Percentiles rank a stretch among this genome's conserved stretches.
Evolutionary conservation across 306 rosid genomes (phyloP).

Genomic region (Trifolium pratense): DNA sequence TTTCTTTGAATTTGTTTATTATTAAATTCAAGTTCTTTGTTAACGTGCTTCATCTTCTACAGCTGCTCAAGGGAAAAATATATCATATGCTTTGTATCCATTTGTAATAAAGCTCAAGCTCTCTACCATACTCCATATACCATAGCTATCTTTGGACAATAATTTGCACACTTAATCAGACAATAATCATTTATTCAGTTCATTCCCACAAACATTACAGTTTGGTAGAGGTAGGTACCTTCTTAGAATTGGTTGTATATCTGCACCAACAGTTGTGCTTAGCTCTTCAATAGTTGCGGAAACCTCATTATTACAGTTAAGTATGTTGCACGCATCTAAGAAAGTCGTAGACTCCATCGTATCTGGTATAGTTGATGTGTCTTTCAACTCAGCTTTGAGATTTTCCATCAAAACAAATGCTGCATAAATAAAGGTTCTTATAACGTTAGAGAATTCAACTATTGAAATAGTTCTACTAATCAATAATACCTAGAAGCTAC

Average conservation of each 20-base stretch:
- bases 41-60: neutral
- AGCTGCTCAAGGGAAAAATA: neutral
- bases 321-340: conserved; percentile 59
- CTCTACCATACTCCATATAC: neutral
- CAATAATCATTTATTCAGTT: conserved; percentile 1
- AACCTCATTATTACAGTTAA: conserved; percentile 49
- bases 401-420: conserved; percentile 70
- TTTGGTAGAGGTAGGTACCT: conserved; percentile 32
- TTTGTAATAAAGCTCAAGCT: conserved; percentile 13
- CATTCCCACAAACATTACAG: neutral
- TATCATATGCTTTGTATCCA: neutral
- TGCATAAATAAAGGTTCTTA: conserved; percentile 42
- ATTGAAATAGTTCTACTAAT: conserved; percentile 12
- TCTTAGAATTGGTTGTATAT: conserved; percentile 27
- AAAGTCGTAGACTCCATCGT: conserved; percentile 39
- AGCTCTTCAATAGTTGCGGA: conserved; percentile 57
- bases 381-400: conserved; percentile 56
- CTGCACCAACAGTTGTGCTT: conserved; percentile 51
- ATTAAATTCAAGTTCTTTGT: neutral
- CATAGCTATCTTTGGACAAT: neutral
- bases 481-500: neutral
- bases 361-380: conserved; percentile 45
- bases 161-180: conserved; percentile 4
- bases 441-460: conserved; percentile 28
- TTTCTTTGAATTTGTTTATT: neutral